Evolutionary conservation across 108 stramenopile genomes (phyloP).

Genomic region (Pseudonitzschia multiseries): DNA sequence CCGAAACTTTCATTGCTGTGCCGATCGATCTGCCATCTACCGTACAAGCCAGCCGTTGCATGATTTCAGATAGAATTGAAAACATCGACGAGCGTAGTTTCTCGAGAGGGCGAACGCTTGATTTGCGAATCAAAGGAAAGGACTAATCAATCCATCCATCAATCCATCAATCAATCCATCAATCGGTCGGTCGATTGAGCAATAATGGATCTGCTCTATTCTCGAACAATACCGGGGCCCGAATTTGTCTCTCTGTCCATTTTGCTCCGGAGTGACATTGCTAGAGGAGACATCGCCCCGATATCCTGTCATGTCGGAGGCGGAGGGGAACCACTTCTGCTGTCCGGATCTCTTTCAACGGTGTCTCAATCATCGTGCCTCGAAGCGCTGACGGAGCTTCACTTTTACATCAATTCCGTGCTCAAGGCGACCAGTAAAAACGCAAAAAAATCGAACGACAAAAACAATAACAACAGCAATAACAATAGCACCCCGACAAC

Average conservation of each 20-base stretch:
- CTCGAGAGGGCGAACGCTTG: too few species aligned
- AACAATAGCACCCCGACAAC: not conserved
- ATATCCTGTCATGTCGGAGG: slow-evolving; percentile 19
- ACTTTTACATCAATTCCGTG: slow-evolving; percentile 27
- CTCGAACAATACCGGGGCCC: slow-evolving; percentile 31
- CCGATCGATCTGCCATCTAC: too few species aligned
- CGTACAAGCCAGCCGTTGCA: too few species aligned
- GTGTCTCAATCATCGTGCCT: slow-evolving; percentile 21
- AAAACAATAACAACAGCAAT: slow-evolving; percentile 7
- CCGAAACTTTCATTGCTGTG: too few species aligned
- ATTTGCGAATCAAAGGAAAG: too few species aligned
- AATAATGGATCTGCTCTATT: slow-evolving; percentile 46
- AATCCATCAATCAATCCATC: too few species aligned
- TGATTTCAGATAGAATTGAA: too few species aligned
- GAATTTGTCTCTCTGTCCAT: slow-evolving; percentile 48
- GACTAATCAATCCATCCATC: too few species aligned
- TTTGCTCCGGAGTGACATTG: slow-evolving; percentile 23
- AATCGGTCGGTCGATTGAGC: not conserved
- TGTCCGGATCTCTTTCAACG: slow-evolving; percentile 34
- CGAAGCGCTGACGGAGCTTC: slow-evolving; percentile 36
- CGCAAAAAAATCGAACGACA: not conserved
- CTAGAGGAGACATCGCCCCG: not conserved
- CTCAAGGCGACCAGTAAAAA: slow-evolving; percentile 13
- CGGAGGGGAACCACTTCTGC: slow-evolving; percentile 30
- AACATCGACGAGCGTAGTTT: too few species aligned